Percentiles rank a stretch among this genome's conserved stretches.
Conservation (phyloP, 2,329 filamentous ascomycete species). For the Hypoxylon sp. region DNA sequence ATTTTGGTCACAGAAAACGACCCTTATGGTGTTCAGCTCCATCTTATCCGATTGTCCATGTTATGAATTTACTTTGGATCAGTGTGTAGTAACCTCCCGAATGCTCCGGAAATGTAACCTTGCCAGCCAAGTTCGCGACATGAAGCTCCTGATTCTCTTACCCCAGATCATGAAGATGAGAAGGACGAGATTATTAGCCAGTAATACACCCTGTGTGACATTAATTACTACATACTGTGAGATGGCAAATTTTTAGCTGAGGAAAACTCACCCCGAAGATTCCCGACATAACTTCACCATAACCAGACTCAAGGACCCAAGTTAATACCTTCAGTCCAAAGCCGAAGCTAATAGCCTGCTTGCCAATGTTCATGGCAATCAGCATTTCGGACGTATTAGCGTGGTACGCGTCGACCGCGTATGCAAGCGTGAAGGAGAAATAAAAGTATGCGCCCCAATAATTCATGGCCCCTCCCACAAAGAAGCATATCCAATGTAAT, state of each 20-base stretch:
- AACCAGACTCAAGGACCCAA: slow-evolving; percentile 65
- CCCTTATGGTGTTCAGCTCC: slow-evolving; percentile 4
- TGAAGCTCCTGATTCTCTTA: slow-evolving; percentile 64
- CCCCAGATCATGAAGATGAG: slow-evolving; percentile 67
- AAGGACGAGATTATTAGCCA: slow-evolving; percentile 65
- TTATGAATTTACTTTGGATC: slow-evolving; percentile 25
- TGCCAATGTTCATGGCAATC: slow-evolving; percentile 72
- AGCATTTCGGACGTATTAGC: slow-evolving; percentile 74
- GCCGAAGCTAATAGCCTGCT: slow-evolving; percentile 69
- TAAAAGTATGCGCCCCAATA: slow-evolving; percentile 68
- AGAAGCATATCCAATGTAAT: slow-evolving; percentile 63
- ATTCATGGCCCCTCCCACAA: slow-evolving; percentile 65
- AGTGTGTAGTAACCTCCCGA: slow-evolving; percentile 49
- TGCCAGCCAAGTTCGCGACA: slow-evolving; percentile 64
- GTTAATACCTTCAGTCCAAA: slow-evolving; percentile 66
- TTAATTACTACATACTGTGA: not conserved
- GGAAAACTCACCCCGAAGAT: slow-evolving; percentile 59
- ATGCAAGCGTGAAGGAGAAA: slow-evolving; percentile 72
- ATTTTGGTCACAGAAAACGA: not conserved
- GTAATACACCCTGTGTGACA: slow-evolving; percentile 56
- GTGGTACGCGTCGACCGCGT: slow-evolving; percentile 72
- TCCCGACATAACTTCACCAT: slow-evolving; percentile 65
- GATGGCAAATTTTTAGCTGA: not conserved
- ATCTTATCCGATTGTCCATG: slow-evolving; percentile 3
- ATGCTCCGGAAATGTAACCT: slow-evolving; percentile 58